phyloP scores from a whole-genome alignment of 2,329 filamentous ascomycete genomes.

The Rhytidhysteron rufulum region DNA sequence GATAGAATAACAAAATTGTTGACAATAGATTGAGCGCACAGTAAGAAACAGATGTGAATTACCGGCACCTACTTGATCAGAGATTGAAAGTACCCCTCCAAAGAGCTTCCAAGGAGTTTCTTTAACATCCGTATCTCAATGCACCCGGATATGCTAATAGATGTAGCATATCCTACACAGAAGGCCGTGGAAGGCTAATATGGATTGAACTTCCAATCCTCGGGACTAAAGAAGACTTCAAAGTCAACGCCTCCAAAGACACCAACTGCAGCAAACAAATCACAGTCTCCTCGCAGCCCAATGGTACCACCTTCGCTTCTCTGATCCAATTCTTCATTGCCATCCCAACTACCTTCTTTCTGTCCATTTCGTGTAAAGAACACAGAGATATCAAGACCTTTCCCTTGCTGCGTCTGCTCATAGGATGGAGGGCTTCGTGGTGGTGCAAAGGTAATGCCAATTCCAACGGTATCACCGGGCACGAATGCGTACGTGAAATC shows the following conservation, averaged over 20 bases:
- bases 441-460: constrained; percentile 63
- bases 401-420: constrained; percentile 18
- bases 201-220: constrained; percentile 52
- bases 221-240: constrained; percentile 61
- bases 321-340: constrained; percentile 71
- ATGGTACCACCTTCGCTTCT: constrained; percentile 57
- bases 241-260: constrained; percentile 66
- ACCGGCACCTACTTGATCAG: no score
- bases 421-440: constrained; percentile 34
- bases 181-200: no score
- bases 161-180: no score
- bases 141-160: no score
- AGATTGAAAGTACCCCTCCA: no score
- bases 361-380: constrained; percentile 70
- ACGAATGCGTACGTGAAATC: constrained; percentile 63
- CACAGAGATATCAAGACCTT: constrained; percentile 50
- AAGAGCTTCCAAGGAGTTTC: no score
- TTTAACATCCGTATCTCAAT: no score
- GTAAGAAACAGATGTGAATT: no score
- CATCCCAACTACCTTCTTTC: constrained; percentile 61
- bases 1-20: no score
- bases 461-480: constrained; percentile 63
- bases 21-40: no score
- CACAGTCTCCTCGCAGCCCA: constrained; percentile 68
- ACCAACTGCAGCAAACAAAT: constrained; percentile 68